phyloP scores from a whole-genome alignment of 2,329 filamentous ascomycete genomes.

The Graphiopsis chlorocephala region DNA sequence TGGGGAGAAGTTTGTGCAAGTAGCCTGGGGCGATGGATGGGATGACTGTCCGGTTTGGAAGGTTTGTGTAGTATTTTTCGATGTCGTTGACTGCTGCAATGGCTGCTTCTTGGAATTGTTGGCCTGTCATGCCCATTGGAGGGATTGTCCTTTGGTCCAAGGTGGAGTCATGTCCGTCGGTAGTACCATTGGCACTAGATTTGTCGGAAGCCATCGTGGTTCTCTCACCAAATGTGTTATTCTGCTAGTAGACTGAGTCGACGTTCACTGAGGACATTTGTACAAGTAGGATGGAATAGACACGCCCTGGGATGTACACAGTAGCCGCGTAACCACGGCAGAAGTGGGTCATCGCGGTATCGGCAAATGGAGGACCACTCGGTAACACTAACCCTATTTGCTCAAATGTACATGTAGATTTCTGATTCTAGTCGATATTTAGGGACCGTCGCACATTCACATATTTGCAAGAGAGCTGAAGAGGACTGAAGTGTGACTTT shows the following conservation, averaged over 20 bases:
- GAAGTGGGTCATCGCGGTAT: neutral
- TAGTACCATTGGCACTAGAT: neutral
- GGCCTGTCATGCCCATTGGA: conserved; percentile 65
- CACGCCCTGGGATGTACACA: neutral
- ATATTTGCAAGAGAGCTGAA: neutral
- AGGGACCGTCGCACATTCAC: neutral
- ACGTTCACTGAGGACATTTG: neutral
- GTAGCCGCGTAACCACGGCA: neutral
- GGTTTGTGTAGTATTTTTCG: conserved; percentile 75
- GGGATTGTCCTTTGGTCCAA: conserved; percentile 24
- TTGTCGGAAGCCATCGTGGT: neutral
- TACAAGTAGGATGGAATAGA: neutral
- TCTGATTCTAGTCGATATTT: neutral
- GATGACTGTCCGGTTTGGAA: conserved; percentile 68
- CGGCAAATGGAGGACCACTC: neutral
- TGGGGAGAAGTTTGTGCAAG: conserved; percentile 73
- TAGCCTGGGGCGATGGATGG: conserved; percentile 82
- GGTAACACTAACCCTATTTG: neutral
- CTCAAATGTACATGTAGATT: neutral
- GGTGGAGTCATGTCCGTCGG: neutral
- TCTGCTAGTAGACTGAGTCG: neutral
- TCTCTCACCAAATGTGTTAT: neutral
- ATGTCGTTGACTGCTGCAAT: conserved; percentile 81
- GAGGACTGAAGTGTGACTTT: neutral
- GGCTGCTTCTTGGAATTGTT: conserved; percentile 74